Evolutionary conservation across 345 rosid species (phyloP).

Genomic region (Ceriops tagal): DNA sequence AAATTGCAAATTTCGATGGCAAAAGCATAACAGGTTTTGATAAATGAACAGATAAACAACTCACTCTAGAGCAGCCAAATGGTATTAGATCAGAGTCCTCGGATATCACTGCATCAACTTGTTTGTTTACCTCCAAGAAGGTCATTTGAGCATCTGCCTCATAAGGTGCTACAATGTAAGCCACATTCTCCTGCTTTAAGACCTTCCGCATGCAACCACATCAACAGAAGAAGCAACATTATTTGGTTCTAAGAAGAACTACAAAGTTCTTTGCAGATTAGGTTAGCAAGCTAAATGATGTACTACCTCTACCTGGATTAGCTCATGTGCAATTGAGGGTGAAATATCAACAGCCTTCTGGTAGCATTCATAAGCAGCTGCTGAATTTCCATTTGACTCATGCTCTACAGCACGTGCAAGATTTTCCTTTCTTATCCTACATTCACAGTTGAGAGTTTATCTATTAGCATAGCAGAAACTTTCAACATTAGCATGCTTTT

Average conservation of each 20-base stretch:
- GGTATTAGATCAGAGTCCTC: conserved; percentile 99
- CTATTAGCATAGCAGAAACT: not conserved
- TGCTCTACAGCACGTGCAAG: conserved; percentile 80
- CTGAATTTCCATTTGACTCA: conserved; percentile 71
- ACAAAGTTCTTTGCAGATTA: not conserved
- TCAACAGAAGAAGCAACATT: conserved; percentile 15
- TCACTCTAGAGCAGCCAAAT: conserved; percentile 94
- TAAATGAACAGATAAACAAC: conserved; percentile 23
- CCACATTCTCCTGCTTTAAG: conserved; percentile 64
- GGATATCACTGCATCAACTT: conserved; percentile 85
- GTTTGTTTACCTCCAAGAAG: conserved; percentile 71
- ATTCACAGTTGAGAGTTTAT: not conserved
- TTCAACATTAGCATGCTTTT: not conserved
- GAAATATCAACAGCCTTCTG: conserved; percentile 95
- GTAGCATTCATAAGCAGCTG: conserved; percentile 87
- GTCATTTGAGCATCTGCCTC: conserved; percentile 99
- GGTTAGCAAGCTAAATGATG: not conserved
- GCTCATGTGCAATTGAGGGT: conserved; percentile 79
- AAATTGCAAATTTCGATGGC: not conserved
- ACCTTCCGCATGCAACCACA: conserved; percentile 48
- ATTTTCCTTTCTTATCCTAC: conserved; percentile 80
- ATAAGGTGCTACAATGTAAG: conserved; percentile 84
- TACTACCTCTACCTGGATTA: conserved; percentile 60
- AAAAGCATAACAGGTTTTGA: not conserved
- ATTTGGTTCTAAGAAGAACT: not conserved